phyloP scores from a whole-genome alignment of 768 basidiomycete genomes.

The Tulasnella sp. region DNA sequence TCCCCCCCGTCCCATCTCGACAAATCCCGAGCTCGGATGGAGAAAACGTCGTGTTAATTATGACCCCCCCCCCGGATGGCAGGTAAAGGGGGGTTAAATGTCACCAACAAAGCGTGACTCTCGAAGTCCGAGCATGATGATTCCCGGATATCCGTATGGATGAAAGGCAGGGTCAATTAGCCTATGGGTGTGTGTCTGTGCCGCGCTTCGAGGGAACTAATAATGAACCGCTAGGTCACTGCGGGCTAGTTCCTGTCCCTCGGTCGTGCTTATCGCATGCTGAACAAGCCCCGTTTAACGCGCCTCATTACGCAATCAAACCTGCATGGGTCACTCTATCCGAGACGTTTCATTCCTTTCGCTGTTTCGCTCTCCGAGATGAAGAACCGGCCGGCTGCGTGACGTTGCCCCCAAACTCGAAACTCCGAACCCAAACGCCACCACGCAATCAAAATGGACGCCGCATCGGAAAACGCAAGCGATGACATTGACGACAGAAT shows the following conservation, averaged over 20 bases:
- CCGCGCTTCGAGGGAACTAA: not conserved
- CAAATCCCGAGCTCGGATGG: not conserved
- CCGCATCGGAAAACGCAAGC: not conserved
- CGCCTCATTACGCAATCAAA: constrained; percentile 5
- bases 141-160: not conserved
- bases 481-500: constrained; percentile 7
- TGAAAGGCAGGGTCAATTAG: constrained; percentile 10
- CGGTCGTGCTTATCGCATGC: constrained; percentile 11
- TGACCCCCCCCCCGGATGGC: not conserved
- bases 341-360: constrained; percentile 10
- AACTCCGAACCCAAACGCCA: not conserved
- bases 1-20: not conserved
- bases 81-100: not conserved
- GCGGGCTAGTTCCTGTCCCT: not conserved
- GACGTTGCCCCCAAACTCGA: not conserved
- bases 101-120: constrained; percentile 1
- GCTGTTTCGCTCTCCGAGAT: constrained; percentile 10
- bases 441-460: not conserved
- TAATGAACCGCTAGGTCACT: not conserved
- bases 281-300: not conserved
- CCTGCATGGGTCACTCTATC: not conserved
- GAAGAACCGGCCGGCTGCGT: constrained; percentile 15
- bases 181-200: constrained; percentile 1
- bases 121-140: not conserved
- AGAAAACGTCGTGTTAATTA: not conserved